These are phyloP conservation scores for Aegilops umbellulata DNA, from an alignment of 176 grass and related monocot genomes.

Conservation along the genomic window DNA sequence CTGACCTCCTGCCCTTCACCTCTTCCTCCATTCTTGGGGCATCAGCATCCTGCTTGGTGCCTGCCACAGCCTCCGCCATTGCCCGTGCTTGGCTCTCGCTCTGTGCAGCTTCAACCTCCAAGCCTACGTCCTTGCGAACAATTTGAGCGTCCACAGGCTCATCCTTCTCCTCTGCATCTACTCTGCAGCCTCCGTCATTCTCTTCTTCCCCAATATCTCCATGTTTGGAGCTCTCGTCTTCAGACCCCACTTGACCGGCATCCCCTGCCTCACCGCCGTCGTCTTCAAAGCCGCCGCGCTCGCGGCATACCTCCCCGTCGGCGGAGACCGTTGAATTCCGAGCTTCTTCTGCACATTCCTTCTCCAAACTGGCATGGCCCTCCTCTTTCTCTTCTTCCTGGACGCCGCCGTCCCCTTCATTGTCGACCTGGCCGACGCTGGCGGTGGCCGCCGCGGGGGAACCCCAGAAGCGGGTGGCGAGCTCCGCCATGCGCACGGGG, in stretches of 20 bases:
- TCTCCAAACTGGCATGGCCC: background rate
- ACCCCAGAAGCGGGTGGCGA: conserved; percentile 72
- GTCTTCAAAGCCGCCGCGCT: conserved; percentile 17
- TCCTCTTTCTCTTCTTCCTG: conserved; percentile 15
- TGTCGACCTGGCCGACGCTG: conserved; percentile 39
- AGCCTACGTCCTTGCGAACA: conserved; percentile 9
- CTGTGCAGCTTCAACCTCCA: conserved; percentile 23
- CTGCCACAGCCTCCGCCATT: conserved; percentile 8
- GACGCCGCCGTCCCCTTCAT: conserved; percentile 4
- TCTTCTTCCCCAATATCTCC: conserved; percentile 21
- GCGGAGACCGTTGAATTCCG: conserved; percentile 27
- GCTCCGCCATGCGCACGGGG: conserved; percentile 84
- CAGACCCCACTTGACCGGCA: conserved; percentile 21
- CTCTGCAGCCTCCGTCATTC: background rate
- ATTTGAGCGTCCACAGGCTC: background rate
- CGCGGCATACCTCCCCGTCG: conserved; percentile 2
- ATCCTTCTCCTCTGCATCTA: background rate
- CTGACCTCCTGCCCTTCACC: conserved; percentile 58
- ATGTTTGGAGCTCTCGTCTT: conserved; percentile 26
- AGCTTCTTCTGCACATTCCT: conserved; percentile 24
- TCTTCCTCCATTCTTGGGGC: conserved; percentile 21
- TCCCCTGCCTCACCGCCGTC: conserved; percentile 11
- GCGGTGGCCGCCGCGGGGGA: conserved; percentile 54
- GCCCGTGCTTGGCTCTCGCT: background rate
- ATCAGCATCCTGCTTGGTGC: background rate